Base-by-base conservation (phyloP, 1,284 basidiomycete genomes). In the Rhodotorula sp. region DNA sequence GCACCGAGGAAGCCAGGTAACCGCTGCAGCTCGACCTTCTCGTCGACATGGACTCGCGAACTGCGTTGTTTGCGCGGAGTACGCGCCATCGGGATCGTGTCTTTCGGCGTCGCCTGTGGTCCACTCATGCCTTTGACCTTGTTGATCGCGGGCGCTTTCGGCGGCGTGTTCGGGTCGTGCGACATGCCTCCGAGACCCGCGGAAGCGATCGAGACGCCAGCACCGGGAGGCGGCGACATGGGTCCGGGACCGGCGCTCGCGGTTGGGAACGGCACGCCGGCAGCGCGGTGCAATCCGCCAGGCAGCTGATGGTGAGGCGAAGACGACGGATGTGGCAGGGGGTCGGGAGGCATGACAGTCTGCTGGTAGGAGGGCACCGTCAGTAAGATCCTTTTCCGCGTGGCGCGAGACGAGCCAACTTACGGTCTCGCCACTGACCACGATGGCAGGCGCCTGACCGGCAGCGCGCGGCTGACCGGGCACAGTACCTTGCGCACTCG, bases 11-110 rank as follows among this genome's bases (percentile, higher is more conserved):
- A 98, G n/a, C 90, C 88, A 31, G 94, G 93, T 63, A 99, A 85
- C 79, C 91, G 89, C 81, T 99, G 93, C 74, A 99, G 92, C 79
- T 98, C 95, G 60, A 97, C 92, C 83, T 90, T 93, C 83, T 99
- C 95, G 6, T 91, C 93, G 71, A 97, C 91, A 70, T 99, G 91
- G 80, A 99, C 98, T 70, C 97, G 88, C 80, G 91, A 94, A 83
- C 92, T 95, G 76, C 94, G 86, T 82, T 97, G 94, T 82, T 97
- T 97, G 78, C 94, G 87, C 23, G 94, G 94, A 45, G 94, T 93
- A 80, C 97, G 95, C 63, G 93, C 66, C 75, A 95, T 91, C 43
- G 93, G 92, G 74, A 97, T 97, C 47, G 93, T 95, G 81, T 97
- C 94, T 82, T 93, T 95, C 66, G 93, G 74, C 18, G 75, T 73